Evolutionary conservation across 164 flowering plant genomes (phyloP).

Genomic region (Cinnamomum micranthum): DNA sequence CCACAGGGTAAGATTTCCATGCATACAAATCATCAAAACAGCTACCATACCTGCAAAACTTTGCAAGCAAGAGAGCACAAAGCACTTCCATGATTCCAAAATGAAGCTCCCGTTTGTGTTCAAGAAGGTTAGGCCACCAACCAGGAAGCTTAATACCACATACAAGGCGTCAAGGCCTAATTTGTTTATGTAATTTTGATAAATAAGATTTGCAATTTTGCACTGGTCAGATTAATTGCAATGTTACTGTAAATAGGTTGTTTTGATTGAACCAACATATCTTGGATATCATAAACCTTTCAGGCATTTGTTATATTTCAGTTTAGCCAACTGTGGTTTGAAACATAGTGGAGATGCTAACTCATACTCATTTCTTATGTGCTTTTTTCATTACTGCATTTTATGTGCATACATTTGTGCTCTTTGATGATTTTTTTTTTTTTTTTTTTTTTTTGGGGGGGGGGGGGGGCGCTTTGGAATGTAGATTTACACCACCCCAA

Average conservation of each 20-base stretch:
- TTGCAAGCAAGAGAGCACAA: slow-evolving; percentile 27
- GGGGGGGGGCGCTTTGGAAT: too few relatives aligned
- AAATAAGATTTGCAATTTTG: neutral
- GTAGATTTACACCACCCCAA: too few relatives aligned
- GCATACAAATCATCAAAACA: slow-evolving; percentile 29
- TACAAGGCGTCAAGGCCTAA: slow-evolving; percentile 28
- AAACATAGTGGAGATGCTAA: neutral
- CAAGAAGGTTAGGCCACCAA: slow-evolving; percentile 27
- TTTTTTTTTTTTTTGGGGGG: too few relatives aligned
- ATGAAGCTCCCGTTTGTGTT: slow-evolving; percentile 26
- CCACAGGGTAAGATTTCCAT: slow-evolving; percentile 27
- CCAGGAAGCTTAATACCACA: slow-evolving; percentile 25
- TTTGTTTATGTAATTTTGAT: slow-evolving; percentile 17
- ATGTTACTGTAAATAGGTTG: neutral
- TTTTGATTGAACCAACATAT: neutral
- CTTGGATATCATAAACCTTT: neutral
- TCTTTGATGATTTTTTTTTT: neutral
- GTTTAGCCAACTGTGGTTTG: neutral
- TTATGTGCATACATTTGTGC: neutral
- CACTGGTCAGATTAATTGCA: neutral
- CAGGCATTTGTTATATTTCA: neutral
- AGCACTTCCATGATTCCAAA: slow-evolving; percentile 26
- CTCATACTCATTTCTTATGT: neutral
- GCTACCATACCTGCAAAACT: slow-evolving; percentile 23
- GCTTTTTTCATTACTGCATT: neutral